Evolutionary conservation across 768 basidiomycete genomes (phyloP).

Genomic region (Hygrophoropsis aurantiaca): DNA sequence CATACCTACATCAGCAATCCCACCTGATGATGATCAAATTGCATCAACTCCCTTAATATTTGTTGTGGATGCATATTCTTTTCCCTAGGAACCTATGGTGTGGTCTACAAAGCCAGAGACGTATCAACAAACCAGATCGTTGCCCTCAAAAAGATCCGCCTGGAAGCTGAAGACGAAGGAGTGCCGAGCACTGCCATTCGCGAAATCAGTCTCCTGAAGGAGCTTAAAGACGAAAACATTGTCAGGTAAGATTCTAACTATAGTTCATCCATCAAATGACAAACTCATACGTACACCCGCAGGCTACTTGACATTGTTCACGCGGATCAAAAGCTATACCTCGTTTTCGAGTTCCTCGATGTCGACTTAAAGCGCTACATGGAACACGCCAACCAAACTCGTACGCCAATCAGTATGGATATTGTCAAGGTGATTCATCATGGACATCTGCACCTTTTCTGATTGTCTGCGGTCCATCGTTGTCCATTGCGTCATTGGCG

Average conservation of each 20-base stretch:
- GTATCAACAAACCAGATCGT: conserved; percentile 77
- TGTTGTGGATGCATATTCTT: conserved; percentile 8
- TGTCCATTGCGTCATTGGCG: conserved; percentile 2
- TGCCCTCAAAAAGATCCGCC: conserved; percentile 96
- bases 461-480: neutral
- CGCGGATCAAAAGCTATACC: conserved; percentile 93
- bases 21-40: conserved; percentile 5
- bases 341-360: conserved; percentile 97
- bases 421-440: conserved; percentile 73
- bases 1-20: conserved; percentile 4
- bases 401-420: conserved; percentile 68
- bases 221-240: conserved; percentile 94
- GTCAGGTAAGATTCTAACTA: conserved; percentile 61
- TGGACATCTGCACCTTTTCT: neutral
- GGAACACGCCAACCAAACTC: conserved; percentile 76
- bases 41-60: conserved; percentile 8
- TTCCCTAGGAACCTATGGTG: conserved; percentile 88
- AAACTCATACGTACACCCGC: too few relatives aligned
- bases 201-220: conserved; percentile 96
- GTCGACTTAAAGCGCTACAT: conserved; percentile 97
- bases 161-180: conserved; percentile 98
- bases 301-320: conserved; percentile 97
- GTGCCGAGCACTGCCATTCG: conserved; percentile 98
- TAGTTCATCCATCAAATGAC: too few relatives aligned
- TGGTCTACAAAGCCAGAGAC: conserved; percentile 96